These are phyloP conservation scores for Cladochytrium replicatum DNA, from an alignment of 192 early-diverging fungal genomes.

Conservation along the genomic window DNA sequence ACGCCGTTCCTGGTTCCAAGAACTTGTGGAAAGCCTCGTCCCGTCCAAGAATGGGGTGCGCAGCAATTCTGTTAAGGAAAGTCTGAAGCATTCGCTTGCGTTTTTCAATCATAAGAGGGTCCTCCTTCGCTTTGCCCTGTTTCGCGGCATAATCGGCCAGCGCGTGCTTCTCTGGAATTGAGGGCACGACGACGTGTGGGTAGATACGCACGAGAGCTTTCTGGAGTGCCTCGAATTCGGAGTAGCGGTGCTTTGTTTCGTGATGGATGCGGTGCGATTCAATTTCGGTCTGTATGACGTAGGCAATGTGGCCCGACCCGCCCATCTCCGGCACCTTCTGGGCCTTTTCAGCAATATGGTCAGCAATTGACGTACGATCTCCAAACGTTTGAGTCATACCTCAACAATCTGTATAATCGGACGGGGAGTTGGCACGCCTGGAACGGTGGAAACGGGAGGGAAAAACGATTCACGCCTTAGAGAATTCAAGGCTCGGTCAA, in stretches of 20 bases:
- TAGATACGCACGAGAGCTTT: conserved; percentile 66
- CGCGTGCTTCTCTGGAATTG: conserved; percentile 96
- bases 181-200: conserved; percentile 82
- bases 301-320: conserved; percentile 38
- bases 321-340: conserved; percentile 25
- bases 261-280: conserved; percentile 10
- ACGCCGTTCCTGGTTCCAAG: conserved; percentile 51
- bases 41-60: conserved; percentile 74
- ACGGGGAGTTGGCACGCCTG: too few species aligned
- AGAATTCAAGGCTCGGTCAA: too few species aligned
- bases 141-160: conserved; percentile 64
- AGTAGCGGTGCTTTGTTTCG: conserved; percentile 80
- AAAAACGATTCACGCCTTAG: too few species aligned
- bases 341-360: conserved; percentile 19
- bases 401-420: too few species aligned
- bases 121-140: conserved; percentile 85
- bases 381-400: too few species aligned
- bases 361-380: too few species aligned
- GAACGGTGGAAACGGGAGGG: too few species aligned
- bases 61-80: conserved; percentile 84
- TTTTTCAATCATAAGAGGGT: conserved; percentile 78
- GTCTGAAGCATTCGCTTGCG: conserved; percentile 88
- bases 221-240: conserved; percentile 90
- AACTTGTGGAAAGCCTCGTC: conserved; percentile 92
- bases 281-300: conserved; percentile 41